Percentiles rank a stretch among this genome's conserved stretches.
These are phyloP conservation scores for Yamadazyma friedrichii DNA, from an alignment of 1,139 yeast genomes.

Conservation along the genomic window DNA sequence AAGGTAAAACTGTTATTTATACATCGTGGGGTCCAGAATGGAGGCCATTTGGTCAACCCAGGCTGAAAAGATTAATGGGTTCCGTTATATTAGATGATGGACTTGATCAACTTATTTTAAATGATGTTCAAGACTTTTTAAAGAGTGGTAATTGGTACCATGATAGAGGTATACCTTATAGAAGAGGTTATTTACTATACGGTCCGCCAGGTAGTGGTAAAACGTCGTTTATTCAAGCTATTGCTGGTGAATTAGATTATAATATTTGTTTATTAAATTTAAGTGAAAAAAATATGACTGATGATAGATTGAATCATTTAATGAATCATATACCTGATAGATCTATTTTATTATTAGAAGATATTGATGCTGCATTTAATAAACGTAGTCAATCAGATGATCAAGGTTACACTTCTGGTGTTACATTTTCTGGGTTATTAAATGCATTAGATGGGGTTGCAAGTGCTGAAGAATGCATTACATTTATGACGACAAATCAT, in stretches of 20 bases:
- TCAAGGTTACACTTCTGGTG: conserved; percentile 77
- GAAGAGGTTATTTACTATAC: conserved; percentile 89
- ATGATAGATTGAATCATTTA: conserved; percentile 87
- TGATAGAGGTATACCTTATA: conserved; percentile 92
- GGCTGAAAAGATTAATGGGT: conserved; percentile 79
- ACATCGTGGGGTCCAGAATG: conserved; percentile 99
- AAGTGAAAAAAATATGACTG: conserved; percentile 88
- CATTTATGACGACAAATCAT: conserved; percentile 98
- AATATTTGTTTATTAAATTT: conserved; percentile 90
- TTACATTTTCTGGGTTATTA: conserved; percentile 89
- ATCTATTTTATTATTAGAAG: conserved; percentile 81
- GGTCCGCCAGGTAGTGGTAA: conserved; percentile 99
- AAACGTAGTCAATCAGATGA: conserved; percentile 76
- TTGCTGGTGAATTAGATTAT: conserved; percentile 95
- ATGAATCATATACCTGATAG: conserved; percentile 96
- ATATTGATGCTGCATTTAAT: conserved; percentile 93
- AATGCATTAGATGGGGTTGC: conserved; percentile 99
- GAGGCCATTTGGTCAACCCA: conserved; percentile 97
- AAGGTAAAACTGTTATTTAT: conserved; percentile 90
- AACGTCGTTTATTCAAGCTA: conserved; percentile 91
- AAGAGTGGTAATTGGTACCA: conserved; percentile 87
- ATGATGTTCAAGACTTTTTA: conserved; percentile 80
- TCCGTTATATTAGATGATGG: conserved; percentile 85
- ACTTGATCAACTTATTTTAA: conserved; percentile 59
- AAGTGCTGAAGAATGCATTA: conserved; percentile 92